These are phyloP conservation scores for Themeda triandra DNA, from an alignment of 176 grass and related monocot species.

Conservation along the genomic window DNA sequence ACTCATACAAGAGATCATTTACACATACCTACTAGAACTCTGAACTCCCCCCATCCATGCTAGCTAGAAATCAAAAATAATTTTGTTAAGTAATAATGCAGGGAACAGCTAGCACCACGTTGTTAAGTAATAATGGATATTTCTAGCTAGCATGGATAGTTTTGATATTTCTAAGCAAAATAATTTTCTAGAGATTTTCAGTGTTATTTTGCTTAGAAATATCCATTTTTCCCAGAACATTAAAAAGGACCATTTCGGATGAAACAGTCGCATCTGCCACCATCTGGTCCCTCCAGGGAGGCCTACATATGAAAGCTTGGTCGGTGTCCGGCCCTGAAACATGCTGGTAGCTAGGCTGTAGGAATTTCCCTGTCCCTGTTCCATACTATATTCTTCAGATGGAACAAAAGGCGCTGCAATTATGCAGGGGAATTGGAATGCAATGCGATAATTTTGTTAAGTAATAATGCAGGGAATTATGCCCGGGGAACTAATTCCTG, in stretches of 20 bases:
- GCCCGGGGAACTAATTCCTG: constrained; percentile 29
- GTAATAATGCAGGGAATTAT: constrained; percentile 33
- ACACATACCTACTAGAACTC: neutral
- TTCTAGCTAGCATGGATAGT: too few relatives aligned
- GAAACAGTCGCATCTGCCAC: neutral
- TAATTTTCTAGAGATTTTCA: neutral
- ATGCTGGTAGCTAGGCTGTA: neutral
- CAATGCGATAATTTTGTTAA: constrained; percentile 21
- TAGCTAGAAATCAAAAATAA: too few relatives aligned
- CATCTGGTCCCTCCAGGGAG: neutral
- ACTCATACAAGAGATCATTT: neutral
- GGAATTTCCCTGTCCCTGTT: neutral
- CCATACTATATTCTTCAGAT: constrained; percentile 22
- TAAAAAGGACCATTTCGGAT: neutral
- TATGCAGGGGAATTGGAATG: constrained; percentile 40
- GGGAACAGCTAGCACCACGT: too few relatives aligned
- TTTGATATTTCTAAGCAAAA: too few relatives aligned
- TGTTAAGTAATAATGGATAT: too few relatives aligned
- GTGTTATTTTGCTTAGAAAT: neutral
- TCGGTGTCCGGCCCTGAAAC: neutral
- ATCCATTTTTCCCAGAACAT: neutral
- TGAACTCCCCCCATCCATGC: neutral
- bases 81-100: too few relatives aligned
- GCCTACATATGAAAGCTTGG: constrained; percentile 4
- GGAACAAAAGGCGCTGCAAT: constrained; percentile 5